phyloP scores from a whole-genome alignment of 768 basidiomycete species.

The Dictyophora rubrovolvata region DNA sequence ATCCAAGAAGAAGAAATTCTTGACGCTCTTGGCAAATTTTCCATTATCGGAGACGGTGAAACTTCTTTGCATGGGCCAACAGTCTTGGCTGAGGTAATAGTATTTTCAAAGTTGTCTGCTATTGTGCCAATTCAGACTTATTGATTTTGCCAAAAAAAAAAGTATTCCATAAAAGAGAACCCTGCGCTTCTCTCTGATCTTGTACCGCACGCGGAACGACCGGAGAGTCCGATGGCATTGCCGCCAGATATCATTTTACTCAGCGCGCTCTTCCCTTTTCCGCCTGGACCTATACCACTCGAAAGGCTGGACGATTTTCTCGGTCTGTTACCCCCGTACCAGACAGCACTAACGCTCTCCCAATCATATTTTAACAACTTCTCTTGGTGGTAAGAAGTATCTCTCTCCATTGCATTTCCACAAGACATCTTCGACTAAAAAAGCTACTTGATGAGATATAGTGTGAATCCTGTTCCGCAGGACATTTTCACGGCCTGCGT shows the following conservation, averaged over 20 bases:
- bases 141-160: neutral
- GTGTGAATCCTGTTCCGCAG: neutral
- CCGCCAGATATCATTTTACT: slow-evolving; percentile 7
- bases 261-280: slow-evolving; percentile 8
- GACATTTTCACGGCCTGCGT: neutral
- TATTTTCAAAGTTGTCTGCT: neutral
- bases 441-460: neutral
- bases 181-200: slow-evolving; percentile 2
- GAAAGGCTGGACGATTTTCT: slow-evolving; percentile 5
- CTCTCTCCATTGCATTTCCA: neutral
- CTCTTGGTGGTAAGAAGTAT: slow-evolving; percentile 2
- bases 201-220: neutral
- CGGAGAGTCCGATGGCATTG: slow-evolving; percentile 5
- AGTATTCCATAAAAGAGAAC: slow-evolving; percentile 4
- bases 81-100: neutral
- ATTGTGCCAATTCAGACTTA: neutral
- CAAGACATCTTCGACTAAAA: neutral
- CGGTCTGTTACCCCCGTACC: slow-evolving; percentile 1
- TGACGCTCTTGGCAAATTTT: slow-evolving; percentile 8
- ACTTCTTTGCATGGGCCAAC: slow-evolving; percentile 6
- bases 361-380: slow-evolving; percentile 1
- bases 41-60: neutral
- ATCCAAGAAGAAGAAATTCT: slow-evolving; percentile 1
- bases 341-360: neutral
- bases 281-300: slow-evolving; percentile 4